A percentile compares a stretch with the other conserved stretches of the same genome.
Conservation (phyloP, 192 early-diverging fungal genomes). For the Thamnidium elegans region DNA sequence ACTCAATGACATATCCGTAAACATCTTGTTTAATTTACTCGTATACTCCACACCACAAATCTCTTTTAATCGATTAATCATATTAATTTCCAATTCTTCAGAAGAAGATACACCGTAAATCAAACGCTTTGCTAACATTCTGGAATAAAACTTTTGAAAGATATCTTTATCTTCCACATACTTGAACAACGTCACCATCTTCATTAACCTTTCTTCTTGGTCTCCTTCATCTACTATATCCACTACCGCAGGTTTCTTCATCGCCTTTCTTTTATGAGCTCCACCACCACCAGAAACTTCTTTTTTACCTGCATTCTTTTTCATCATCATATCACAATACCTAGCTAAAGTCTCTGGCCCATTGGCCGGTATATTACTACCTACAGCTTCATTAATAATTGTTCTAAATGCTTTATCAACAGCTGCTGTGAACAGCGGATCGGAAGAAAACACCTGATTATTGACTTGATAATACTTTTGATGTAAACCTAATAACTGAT, state of each 20-base stretch:
- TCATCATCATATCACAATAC: constrained; percentile 73
- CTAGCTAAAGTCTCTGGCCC: constrained; percentile 77
- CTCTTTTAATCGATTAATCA: constrained; percentile 79
- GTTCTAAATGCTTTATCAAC: constrained; percentile 80
- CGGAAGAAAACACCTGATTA: constrained; percentile 58
- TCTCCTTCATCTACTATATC: constrained; percentile 69
- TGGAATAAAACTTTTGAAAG: constrained; percentile 89
- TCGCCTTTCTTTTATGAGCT: constrained; percentile 50
- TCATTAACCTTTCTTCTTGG: constrained; percentile 48
- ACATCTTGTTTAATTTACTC: constrained; percentile 82
- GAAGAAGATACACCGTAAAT: constrained; percentile 69
- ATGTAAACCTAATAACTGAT: constrained; percentile 62
- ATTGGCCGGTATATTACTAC: constrained; percentile 42
- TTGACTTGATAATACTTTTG: constrained; percentile 59
- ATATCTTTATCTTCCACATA: constrained; percentile 91
- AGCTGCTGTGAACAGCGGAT: constrained; percentile 69
- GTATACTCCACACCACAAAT: constrained; percentile 87
- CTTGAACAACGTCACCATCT: constrained; percentile 57
- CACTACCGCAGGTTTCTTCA: constrained; percentile 39
- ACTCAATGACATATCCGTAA: constrained; percentile 80
- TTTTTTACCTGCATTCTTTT: constrained; percentile 45
- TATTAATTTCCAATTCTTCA: constrained; percentile 75
- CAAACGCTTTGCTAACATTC: constrained; percentile 77
- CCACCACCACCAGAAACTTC: constrained; percentile 58
- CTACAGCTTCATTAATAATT: constrained; percentile 61